These are phyloP conservation scores for Psilocybe subaeruginosa DNA, from an alignment of 768 basidiomycete genomes.

Conservation along the genomic window DNA sequence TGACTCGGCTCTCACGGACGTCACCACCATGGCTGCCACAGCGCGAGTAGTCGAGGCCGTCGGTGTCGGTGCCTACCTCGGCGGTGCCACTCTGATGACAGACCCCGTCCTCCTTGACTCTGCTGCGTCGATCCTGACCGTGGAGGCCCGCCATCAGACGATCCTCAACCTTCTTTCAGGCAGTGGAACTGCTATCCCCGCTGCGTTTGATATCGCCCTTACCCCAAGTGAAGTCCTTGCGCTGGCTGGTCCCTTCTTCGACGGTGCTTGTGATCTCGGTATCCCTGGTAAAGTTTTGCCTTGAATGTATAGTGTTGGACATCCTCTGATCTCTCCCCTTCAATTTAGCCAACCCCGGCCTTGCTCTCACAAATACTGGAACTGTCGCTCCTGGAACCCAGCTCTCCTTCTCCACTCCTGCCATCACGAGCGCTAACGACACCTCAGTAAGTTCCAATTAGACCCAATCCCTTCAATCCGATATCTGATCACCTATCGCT, in stretches of 20 bases:
- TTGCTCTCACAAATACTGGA: constrained; percentile 69
- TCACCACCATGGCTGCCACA: constrained; percentile 66
- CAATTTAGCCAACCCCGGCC: constrained; percentile 55
- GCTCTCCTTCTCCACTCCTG: constrained; percentile 61
- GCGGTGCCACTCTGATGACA: constrained; percentile 63
- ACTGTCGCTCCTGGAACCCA: constrained; percentile 56
- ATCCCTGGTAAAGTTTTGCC: constrained; percentile 43
- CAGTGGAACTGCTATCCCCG: constrained; percentile 59
- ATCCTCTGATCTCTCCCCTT: background rate
- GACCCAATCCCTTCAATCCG: too few species aligned
- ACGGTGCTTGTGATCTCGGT: constrained; percentile 63
- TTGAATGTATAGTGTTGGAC: background rate
- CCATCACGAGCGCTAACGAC: constrained; percentile 52
- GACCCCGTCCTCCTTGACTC: constrained; percentile 63
- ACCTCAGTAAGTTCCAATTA: constrained; percentile 36
- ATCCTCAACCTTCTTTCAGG: constrained; percentile 72
- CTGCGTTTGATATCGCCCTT: constrained; percentile 76
- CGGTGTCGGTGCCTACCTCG: constrained; percentile 79
- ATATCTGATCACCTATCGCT: background rate
- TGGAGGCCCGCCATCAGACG: constrained; percentile 85
- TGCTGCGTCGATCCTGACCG: constrained; percentile 76
- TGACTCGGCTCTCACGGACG: constrained; percentile 59
- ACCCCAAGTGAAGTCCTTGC: constrained; percentile 72
- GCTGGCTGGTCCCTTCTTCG: constrained; percentile 68
- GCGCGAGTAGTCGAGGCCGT: constrained; percentile 79